Evolutionary conservation across 2,329 filamentous ascomycete genomes (phyloP), one percentile per base, ranked within the genome.

Genomic region (Fusarium setosum): DNA sequence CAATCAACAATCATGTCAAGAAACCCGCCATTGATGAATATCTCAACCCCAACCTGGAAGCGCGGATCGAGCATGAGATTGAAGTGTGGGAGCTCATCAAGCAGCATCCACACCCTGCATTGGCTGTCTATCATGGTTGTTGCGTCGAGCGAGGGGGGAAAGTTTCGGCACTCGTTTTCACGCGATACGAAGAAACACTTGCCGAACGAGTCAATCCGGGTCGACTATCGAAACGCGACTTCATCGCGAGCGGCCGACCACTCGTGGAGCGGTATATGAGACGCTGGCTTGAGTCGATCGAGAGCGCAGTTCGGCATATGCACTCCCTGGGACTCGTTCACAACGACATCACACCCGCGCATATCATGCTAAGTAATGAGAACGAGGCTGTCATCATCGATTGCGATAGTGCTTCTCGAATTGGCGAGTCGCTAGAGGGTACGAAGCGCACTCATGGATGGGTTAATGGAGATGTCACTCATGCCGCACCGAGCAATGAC

Each of bases 261-360:
- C 42, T 51, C 2, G 54, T 57, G 1, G 9, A 38, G 5, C n/a
- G 26, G 21, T 10, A n/a, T 26, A 57, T 57, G 26, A 51, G 24
- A 34, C 35, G 23, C 7, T 38, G 26, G 20, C 29, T 45, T 21
- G 4, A 42, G 20, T 11, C 9, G 12, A 10, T 57, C 17, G 11
- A 24, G 32, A 21, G 34, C 6, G 54, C 29, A n/a, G 15, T 57
- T 20, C 3, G n/a, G 17, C 47, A 57, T 18, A n/a, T 57, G 8
- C 47, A 57, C 31, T 57, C 47, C 23, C 29, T 53, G 13, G 40
- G 48, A 2, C 9, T 45, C 18, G 40, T 53, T 7, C 48, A 59
- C 6, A 47, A 52, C 21, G 40, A 59, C 24, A 26, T 59, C 8
- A 59, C 38, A 21, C 48, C 48, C 10, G 40, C 40, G 15, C 49